A percentile compares a stretch with the other conserved stretches of the same genome.
Evolutionary conservation across 768 basidiomycete species (phyloP).

Genomic region (Tylopilus plumbeoviolaceoides): DNA sequence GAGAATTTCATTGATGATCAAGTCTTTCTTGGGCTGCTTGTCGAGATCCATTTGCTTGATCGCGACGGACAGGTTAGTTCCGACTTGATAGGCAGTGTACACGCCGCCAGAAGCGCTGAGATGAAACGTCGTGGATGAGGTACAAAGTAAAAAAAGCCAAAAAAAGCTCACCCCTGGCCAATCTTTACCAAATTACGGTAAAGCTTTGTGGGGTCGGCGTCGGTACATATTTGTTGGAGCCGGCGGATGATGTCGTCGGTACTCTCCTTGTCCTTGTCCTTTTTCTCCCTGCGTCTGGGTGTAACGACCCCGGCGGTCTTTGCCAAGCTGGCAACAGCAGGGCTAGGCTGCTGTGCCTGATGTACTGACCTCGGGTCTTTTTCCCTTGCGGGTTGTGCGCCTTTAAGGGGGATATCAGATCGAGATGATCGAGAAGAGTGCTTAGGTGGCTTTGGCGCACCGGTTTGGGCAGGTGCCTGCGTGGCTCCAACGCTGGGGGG

Average conservation of each 20-base stretch:
- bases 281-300: conserved; percentile 82
- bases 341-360: conserved; percentile 49
- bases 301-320: conserved; percentile 73
- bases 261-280: conserved; percentile 71
- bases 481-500: conserved; percentile 39
- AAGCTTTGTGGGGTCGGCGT: conserved; percentile 92
- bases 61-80: conserved; percentile 89
- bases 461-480: conserved; percentile 25
- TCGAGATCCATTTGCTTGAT: conserved; percentile 99
- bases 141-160: neutral
- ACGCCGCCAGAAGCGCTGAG: conserved; percentile 92
- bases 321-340: conserved; percentile 62
- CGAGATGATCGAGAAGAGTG: conserved; percentile 57
- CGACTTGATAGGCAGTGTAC: conserved; percentile 97
- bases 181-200: conserved; percentile 95
- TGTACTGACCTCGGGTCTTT: conserved; percentile 32
- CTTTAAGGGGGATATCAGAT: conserved; percentile 53
- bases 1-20: conserved; percentile 99
- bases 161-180: conserved; percentile 80
- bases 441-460: conserved; percentile 38
- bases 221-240: conserved; percentile 91
- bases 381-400: conserved; percentile 32
- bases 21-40: conserved; percentile 98
- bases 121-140: conserved; percentile 6
- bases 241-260: conserved; percentile 90